These are phyloP conservation scores for Tetragonia tetragonoides DNA, from an alignment of 148 eudicot genomes.

Conservation along the genomic window DNA sequence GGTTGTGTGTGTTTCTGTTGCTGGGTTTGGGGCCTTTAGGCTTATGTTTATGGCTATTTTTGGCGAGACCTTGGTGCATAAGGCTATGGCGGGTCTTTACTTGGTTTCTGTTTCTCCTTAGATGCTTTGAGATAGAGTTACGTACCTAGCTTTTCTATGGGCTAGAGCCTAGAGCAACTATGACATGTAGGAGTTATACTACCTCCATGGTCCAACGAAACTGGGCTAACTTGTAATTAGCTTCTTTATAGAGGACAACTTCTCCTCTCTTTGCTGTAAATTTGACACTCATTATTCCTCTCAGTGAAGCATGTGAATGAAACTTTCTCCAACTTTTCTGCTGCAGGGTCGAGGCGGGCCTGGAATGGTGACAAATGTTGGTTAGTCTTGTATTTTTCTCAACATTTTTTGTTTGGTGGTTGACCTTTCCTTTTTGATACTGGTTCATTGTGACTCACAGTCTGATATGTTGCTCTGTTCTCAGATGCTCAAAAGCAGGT, in stretches of 20 bases:
- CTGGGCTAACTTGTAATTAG: too few relatives aligned
- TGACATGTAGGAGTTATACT: too few relatives aligned
- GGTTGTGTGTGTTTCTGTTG: not conserved
- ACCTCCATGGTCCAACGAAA: too few relatives aligned
- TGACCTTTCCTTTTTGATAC: constrained; percentile 10
- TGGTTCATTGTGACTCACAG: not conserved
- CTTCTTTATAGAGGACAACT: too few relatives aligned
- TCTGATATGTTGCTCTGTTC: constrained; percentile 13
- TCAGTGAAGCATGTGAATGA: constrained; percentile 11
- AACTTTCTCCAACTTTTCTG: constrained; percentile 12
- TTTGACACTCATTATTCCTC: not conserved
- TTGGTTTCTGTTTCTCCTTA: too few relatives aligned
- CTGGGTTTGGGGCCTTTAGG: not conserved
- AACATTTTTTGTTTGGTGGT: constrained; percentile 6
- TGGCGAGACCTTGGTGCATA: too few relatives aligned
- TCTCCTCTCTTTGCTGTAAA: too few relatives aligned
- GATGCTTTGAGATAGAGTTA: too few relatives aligned
- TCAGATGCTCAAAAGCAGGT: constrained; percentile 68
- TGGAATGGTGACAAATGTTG: constrained; percentile 65
- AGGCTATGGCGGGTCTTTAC: too few relatives aligned
- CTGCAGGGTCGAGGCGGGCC: constrained; percentile 97
- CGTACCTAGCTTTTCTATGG: too few relatives aligned
- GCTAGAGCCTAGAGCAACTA: too few relatives aligned
- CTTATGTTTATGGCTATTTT: too few relatives aligned
- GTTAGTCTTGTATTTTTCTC: constrained; percentile 41